These are phyloP conservation scores for Rhizophora mangle DNA, from an alignment of 345 rosid species.

Conservation along the genomic window DNA sequence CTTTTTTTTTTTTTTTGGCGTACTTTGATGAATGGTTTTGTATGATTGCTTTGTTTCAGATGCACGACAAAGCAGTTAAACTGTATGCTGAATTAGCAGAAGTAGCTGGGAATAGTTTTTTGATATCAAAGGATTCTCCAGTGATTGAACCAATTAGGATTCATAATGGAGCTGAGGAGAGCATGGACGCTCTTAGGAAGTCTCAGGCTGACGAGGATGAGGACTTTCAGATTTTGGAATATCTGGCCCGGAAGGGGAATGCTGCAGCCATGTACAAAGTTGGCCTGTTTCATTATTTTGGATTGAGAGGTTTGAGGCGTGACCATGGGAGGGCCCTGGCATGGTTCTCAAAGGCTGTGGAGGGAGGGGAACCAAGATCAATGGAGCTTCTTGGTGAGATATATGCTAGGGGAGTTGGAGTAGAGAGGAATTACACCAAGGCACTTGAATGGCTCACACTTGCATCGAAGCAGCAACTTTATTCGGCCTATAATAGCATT, in stretches of 20 bases:
- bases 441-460: conserved; percentile 91
- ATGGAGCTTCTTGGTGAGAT: conserved; percentile 98
- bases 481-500: conserved; percentile 90
- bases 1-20: not conserved
- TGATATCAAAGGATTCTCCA: conserved; percentile 83
- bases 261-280: conserved; percentile 82
- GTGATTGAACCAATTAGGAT: conserved; percentile 87
- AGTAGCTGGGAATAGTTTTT: conserved; percentile 81
- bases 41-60: conserved; percentile 41
- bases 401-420: conserved; percentile 97
- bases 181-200: conserved; percentile 83
- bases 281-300: conserved; percentile 86
- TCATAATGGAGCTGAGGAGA: conserved; percentile 93
- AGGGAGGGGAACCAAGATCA: conserved; percentile 86
- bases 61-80: conserved; percentile 77
- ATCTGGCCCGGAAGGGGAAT: conserved; percentile 94
- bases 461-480: conserved; percentile 73
- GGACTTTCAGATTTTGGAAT: conserved; percentile 92
- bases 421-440: conserved; percentile 90
- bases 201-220: conserved; percentile 91
- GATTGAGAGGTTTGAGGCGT: conserved; percentile 91
- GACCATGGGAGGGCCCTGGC: conserved; percentile 80
- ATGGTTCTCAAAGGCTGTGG: conserved; percentile 88
- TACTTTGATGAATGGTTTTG: not conserved
- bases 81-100: conserved; percentile 88